These are phyloP conservation scores for Epichloe typhina DNA, from an alignment of 2,329 filamentous ascomycete genomes.

Conservation along the genomic window DNA sequence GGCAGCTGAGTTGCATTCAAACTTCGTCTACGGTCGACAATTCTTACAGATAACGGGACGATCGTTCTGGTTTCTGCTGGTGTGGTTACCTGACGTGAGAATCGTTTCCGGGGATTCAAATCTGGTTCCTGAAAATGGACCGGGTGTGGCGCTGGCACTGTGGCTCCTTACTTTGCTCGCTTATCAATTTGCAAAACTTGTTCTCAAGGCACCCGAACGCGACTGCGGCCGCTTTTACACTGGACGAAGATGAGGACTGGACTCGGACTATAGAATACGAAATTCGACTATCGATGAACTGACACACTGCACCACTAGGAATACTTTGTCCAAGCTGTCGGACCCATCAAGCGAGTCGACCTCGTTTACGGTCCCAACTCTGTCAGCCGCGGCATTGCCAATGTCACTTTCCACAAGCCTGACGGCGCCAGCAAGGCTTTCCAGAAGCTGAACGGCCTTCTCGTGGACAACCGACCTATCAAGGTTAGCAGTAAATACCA, in stretches of 20 bases:
- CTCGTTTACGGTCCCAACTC: conserved; percentile 89
- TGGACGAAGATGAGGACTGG: conserved; percentile 18
- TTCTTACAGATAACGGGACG: not conserved
- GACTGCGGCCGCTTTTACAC: conserved; percentile 4
- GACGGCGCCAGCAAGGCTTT: conserved; percentile 79
- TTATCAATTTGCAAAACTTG: not conserved
- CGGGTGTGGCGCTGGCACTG: not conserved
- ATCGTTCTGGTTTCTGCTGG: not conserved
- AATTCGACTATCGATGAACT: conserved; percentile 38
- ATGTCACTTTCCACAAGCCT: conserved; percentile 69
- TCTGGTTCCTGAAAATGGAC: not conserved
- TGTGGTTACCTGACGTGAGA: conserved; percentile 1
- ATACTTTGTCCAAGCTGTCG: conserved; percentile 82
- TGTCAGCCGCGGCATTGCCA: conserved; percentile 81
- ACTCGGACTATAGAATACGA: conserved; percentile 12
- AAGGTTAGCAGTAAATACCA: conserved; percentile 43
- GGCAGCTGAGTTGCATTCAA: not conserved
- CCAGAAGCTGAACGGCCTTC: conserved; percentile 70
- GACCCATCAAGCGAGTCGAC: conserved; percentile 80
- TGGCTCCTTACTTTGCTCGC: conserved; percentile 9
- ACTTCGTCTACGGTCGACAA: not conserved
- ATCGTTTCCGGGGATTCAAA: not conserved
- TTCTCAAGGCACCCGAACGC: not conserved
- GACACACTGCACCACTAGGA: conserved; percentile 68
- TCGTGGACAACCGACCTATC: conserved; percentile 82